Evolutionary conservation across 2,329 filamentous ascomycete genomes (phyloP).

Genomic region (Penicillium sp.): DNA sequence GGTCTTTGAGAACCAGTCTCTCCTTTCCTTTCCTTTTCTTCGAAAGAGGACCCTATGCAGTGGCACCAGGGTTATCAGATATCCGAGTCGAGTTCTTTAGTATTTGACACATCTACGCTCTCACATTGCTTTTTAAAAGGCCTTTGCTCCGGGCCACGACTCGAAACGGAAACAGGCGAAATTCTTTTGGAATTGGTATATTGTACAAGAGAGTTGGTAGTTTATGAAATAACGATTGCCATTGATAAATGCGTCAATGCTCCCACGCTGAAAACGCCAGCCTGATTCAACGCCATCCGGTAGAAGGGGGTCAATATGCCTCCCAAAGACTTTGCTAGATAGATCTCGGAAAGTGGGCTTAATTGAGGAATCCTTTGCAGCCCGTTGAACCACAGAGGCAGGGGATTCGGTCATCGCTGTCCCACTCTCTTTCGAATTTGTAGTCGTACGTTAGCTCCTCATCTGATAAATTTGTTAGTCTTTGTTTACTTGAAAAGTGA

Average conservation of each 20-base stretch:
- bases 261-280: constrained; percentile 13
- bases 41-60: not conserved
- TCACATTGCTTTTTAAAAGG: not conserved
- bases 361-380: constrained; percentile 99
- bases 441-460: constrained; percentile 99
- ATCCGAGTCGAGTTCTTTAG: not conserved
- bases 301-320: constrained; percentile 3
- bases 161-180: constrained; percentile 2
- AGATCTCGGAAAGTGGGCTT: constrained; percentile 30
- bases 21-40: not conserved
- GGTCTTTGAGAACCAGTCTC: not conserved
- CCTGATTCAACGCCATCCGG: constrained; percentile 12
- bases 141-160: not conserved
- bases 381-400: constrained; percentile 94
- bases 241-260: constrained; percentile 18
- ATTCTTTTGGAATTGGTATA: constrained; percentile 21
- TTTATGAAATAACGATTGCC: constrained; percentile 20
- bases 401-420: constrained; percentile 90
- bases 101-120: not conserved
- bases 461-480: constrained; percentile 54
- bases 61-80: not conserved
- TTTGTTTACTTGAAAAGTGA: constrained; percentile 10
- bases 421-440: constrained; percentile 97
- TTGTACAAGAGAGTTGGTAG: constrained; percentile 26
- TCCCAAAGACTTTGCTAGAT: not conserved